Conservation (phyloP, 495 filamentous ascomycete species). For the Zalerion maritima region DNA sequence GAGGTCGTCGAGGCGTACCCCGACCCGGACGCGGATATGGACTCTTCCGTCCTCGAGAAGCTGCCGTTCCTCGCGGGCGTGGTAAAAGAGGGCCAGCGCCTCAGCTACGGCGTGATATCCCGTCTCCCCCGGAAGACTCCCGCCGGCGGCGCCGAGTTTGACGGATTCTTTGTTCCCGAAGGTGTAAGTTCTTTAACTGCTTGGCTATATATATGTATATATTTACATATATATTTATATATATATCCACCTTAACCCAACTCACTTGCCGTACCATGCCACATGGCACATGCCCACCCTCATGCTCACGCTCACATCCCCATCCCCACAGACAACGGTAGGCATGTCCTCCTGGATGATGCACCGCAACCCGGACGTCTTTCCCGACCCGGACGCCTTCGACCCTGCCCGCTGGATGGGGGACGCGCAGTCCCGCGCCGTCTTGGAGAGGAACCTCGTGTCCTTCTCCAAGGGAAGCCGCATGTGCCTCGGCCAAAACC, state of each 20-base stretch:
- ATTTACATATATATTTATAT: no score
- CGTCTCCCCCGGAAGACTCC: slow-evolving; percentile 19
- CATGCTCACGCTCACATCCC: neutral
- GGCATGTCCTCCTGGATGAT: slow-evolving; percentile 22
- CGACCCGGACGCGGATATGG: slow-evolving; percentile 9
- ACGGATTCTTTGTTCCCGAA: slow-evolving; percentile 12
- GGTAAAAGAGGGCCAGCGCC: slow-evolving; percentile 19
- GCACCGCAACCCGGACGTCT: slow-evolving; percentile 26
- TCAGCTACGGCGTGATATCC: slow-evolving; percentile 12
- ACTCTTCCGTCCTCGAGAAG: slow-evolving; percentile 8
- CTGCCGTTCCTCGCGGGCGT: slow-evolving; percentile 23
- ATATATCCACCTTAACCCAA: no score
- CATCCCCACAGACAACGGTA: slow-evolving; percentile 10
- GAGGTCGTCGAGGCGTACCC: slow-evolving; percentile 24
- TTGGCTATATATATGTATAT: no score
- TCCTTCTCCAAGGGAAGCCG: slow-evolving; percentile 30
- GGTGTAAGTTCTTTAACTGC: no score
- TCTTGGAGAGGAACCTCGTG: no score
- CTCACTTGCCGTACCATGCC: no score
- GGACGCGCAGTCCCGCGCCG: slow-evolving; percentile 4
- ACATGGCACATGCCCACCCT: no score
- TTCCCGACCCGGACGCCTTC: slow-evolving; percentile 32
- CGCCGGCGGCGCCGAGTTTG: slow-evolving; percentile 11
- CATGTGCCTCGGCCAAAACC: slow-evolving; percentile 32
- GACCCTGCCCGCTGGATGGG: slow-evolving; percentile 34